Base-by-base conservation (phyloP, 768 basidiomycete genomes). In the Phanerochaete carnosa region DNA sequence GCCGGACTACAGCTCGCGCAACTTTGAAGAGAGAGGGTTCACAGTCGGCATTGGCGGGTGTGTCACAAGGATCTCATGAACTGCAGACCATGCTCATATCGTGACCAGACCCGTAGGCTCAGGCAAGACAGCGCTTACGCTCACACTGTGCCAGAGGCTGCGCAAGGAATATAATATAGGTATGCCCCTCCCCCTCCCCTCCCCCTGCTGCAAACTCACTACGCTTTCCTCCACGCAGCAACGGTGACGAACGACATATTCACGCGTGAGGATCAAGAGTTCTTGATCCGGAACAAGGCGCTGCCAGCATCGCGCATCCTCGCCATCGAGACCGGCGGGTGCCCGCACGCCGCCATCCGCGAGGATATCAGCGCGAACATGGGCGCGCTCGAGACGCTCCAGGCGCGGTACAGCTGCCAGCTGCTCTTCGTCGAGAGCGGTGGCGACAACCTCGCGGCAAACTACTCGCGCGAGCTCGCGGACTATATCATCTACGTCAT, bases 161-260 rank as follows among this genome's bases (percentile, higher is more conserved):
- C 83, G 96, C 60, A 83, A 83, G 32, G 84, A 89, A 62, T 92
- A 91, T 72, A 99, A 99, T 72, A 93, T 99, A 51, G 96, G 95
- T 94, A 61, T 61, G 83, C 66, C 39, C 2, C 35, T 30, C 7
- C 25, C 12, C 12, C 35, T 22, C 25, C 33, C 37, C 53, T 39
- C 22, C 33, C 11, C 53, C 6, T 7, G n/a, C 37, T 2, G 13
- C 47, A 6, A 26, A 46, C 45, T 19, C 23, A 6, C 11, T n/a
- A n/a, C n/a, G n/a, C 15, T 43, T 52, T 52, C 47, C 39, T 22
- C 46, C 16, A 47, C 29, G 3, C 66, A 94, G 95, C 93, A 33
- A 94, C 94, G 1, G 94, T 96, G 15, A 99, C 96, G n/a, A 99
- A 99, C 75, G 96, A 99, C 74, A 99, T 99, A 72, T 99, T 99